These are phyloP conservation scores for Triticum turgidum DNA, from an alignment of 176 grass and related monocot species.

Conservation along the genomic window DNA sequence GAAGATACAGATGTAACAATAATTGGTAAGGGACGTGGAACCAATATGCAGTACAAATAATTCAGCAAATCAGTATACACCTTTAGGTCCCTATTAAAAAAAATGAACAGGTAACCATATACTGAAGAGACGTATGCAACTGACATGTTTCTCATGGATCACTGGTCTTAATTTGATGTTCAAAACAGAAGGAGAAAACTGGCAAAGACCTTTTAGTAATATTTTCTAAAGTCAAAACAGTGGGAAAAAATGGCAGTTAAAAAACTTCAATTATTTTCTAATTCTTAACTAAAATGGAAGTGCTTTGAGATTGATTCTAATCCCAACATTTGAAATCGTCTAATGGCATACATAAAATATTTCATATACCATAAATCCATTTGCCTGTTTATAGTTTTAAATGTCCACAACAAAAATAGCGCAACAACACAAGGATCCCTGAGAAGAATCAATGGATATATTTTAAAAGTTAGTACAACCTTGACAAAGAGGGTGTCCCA, in stretches of 20 bases:
- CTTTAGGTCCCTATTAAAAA: neutral
- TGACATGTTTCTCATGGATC: neutral
- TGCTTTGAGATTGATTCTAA: conserved; percentile 10
- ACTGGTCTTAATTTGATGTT: neutral
- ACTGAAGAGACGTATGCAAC: neutral
- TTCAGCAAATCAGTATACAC: neutral
- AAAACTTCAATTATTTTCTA: neutral
- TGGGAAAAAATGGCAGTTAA: neutral
- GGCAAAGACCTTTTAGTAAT: neutral
- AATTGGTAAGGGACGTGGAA: neutral
- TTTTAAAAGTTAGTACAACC: conserved; percentile 62
- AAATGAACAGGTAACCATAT: too few species aligned
- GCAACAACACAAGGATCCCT: conserved; percentile 15
- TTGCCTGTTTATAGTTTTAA: conserved; percentile 16
- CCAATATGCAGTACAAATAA: neutral
- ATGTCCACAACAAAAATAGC: neutral
- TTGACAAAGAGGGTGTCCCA: conserved; percentile 94
- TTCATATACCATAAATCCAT: conserved; percentile 1
- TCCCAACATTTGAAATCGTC: conserved; percentile 1
- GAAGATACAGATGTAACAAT: conserved; percentile 20
- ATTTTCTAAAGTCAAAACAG: neutral
- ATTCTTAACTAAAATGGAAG: neutral
- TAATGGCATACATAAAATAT: neutral
- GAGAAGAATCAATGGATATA: conserved; percentile 25
- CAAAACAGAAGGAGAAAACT: neutral